These are phyloP conservation scores for Ustanciosporium gigantosporum DNA, from an alignment of 1,284 basidiomycete genomes.

Conservation along the genomic window DNA sequence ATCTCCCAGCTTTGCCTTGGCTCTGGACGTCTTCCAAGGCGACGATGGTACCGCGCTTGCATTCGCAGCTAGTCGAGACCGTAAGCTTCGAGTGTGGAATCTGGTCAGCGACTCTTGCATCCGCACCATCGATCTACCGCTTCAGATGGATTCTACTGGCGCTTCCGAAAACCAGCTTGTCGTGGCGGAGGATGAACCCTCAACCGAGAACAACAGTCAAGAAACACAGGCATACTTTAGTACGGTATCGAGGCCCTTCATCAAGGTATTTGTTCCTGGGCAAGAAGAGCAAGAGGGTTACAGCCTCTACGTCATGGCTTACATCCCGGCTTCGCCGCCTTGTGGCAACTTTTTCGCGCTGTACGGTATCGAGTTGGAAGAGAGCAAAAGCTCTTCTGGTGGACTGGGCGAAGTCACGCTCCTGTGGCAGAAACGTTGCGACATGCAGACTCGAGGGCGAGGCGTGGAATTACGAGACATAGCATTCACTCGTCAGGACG, in stretches of 20 bases:
- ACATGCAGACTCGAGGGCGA: conserved; percentile 35
- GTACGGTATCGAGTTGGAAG: conserved; percentile 53
- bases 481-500: conserved; percentile 22
- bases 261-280: conserved; percentile 41
- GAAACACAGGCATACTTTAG: conserved; percentile 32
- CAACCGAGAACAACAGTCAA: background rate
- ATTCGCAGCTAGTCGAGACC: conserved; percentile 50
- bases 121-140: conserved; percentile 48
- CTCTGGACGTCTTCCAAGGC: conserved; percentile 37
- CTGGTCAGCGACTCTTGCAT: conserved; percentile 52
- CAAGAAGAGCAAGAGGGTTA: conserved; percentile 25
- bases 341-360: conserved; percentile 49
- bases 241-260: conserved; percentile 23
- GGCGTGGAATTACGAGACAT: conserved; percentile 55
- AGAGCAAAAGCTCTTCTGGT: conserved; percentile 39
- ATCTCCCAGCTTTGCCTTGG: conserved; percentile 39
- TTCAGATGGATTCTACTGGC: conserved; percentile 14
- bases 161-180: conserved; percentile 20
- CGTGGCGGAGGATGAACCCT: conserved; percentile 12
- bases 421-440: conserved; percentile 51
- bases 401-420: conserved; percentile 50
- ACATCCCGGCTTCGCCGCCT: conserved; percentile 47
- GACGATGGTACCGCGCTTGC: conserved; percentile 37
- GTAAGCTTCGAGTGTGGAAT: conserved; percentile 57
- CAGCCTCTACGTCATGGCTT: conserved; percentile 43